These are phyloP conservation scores for Purpureocillium lavendulum DNA, from an alignment of 2,329 filamentous ascomycete genomes.

Conservation along the genomic window DNA sequence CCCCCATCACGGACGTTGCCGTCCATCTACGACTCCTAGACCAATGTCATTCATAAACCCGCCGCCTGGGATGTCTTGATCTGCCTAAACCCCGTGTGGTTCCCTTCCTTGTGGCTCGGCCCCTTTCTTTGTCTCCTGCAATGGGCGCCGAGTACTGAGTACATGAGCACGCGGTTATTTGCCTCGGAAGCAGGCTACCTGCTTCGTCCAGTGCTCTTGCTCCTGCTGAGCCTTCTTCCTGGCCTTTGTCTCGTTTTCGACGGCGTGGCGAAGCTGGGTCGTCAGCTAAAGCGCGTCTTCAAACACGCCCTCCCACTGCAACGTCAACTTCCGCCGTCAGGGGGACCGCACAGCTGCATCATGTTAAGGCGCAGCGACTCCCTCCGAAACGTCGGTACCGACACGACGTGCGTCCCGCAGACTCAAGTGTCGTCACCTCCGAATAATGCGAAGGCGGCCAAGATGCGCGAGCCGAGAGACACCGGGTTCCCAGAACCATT, in stretches of 20 bases:
- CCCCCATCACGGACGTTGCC: background rate
- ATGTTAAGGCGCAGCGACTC: background rate
- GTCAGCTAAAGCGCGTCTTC: background rate
- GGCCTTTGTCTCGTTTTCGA: background rate
- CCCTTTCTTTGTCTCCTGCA: too few relatives aligned
- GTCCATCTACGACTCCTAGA: background rate
- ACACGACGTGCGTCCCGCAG: slow-evolving; percentile 8
- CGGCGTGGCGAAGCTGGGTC: background rate
- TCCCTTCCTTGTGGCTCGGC: background rate
- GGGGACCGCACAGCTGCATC: background rate
- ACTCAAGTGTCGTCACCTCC: slow-evolving; percentile 19
- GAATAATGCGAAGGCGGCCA: slow-evolving; percentile 10
- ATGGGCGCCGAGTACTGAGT: too few relatives aligned
- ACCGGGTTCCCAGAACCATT: slow-evolving; percentile 46
- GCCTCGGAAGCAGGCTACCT: background rate
- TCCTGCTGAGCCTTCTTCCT: background rate
- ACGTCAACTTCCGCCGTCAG: background rate
- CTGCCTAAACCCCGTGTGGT: background rate
- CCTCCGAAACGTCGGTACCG: slow-evolving; percentile 2
- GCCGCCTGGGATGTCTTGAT: background rate
- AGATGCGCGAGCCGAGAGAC: slow-evolving; percentile 22
- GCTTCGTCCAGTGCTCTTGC: background rate
- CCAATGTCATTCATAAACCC: background rate
- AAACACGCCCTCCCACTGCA: too few relatives aligned
- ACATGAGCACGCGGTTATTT: background rate